Base-by-base conservation (phyloP, 208 protist species). In the Crithidia sp. region DNA sequence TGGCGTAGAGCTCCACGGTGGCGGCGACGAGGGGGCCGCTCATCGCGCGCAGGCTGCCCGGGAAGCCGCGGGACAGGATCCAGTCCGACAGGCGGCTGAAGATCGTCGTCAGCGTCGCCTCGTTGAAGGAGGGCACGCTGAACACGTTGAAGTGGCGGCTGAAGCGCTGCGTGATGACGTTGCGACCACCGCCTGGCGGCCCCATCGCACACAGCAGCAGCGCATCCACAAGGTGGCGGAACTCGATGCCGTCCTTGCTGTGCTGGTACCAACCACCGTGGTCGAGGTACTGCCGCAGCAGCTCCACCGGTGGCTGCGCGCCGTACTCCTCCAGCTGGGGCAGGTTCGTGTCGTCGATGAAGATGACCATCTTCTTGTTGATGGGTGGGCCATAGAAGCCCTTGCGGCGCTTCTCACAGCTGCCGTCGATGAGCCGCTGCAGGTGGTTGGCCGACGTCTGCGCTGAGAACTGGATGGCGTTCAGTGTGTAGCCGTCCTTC, bases 321-420 rank as follows among this genome's bases (percentile, higher is more conserved):
- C 97, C 97, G 85, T 98, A 99, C 77, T 96, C 86, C 81, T 99
- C 97, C n/a, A 95, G 74, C 74, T 93, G 85, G 5, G 98, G 98
- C 77, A 99, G 83, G 84, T 99, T 99, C 28, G 98, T 77, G 75
- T 99, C 98, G 77, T 99, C 98, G 49, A 99, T 90, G 83, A 99
- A 99, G 62, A 99, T 84, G 63, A 98, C 75, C 84, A 97, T 93
- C 67, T 92, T 89, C 73, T 98, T 99, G 73, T 97, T 98, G 62
- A 97, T 90, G 6, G 95, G 92, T 16, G 98, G 97, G 7, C 98
- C 98, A 76, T 98, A 98, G 71, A 97, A 81, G 39, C 95, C 95
- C 76, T 98, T 98, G 64, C 96, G 90, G 49, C 98, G 88, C 82
- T 97, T 97, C 71, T 98, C 95, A n/a, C 97, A 84, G 79, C 95